Base-by-base conservation (phyloP, 1,139 yeast species). In the Lodderomyces metapsilosis region DNA sequence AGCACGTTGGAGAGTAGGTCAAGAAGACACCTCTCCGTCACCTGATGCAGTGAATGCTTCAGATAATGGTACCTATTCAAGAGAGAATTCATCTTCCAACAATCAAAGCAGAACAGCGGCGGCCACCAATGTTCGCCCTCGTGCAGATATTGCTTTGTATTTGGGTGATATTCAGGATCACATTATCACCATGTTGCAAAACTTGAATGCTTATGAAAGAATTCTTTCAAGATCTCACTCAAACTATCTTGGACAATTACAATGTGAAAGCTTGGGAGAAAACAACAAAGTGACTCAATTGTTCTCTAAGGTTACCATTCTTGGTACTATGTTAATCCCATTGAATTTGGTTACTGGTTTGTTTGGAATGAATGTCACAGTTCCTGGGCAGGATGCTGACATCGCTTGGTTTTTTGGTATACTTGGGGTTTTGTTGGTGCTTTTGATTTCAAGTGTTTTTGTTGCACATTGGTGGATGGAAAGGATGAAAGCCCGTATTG, bases 141-240 rank as follows among this genome's bases (percentile, higher is more conserved):
- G 94, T 56, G 89, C 84, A 13, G 92, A 85, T 56, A 85, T 85
- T 57, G 92, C 92, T 0, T 72, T 92, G 49, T 92, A 91, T 61
- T 67, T 92, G 48, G 97, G 98, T 45, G 98, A 92, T 80, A 91
- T 91, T 56, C 98, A 91, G 67, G 98, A 91, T 74, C 98, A 91
- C 76, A 87, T 91, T 54, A 82, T 91, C 47, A 91, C 98, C 13
- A 91, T 91, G 98, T 86, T 83, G 62, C 96, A 89, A 62, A 89
- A 88, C 55, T 76, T 91, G 57, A 65, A 83, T 39, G 88, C 95
- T 3, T 91, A 88, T 56, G 98, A 91, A 62, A 91, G 91, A 74
- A 89, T 91, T 53, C 84, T 92, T 58, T 83, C 95, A 36, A 77
- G 98, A 51, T 85, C 95, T 1, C 98, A 91, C 61, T 78, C 96